A percentile compares a stretch with the other conserved stretches of the same genome.
phyloP scores from a whole-genome alignment of 768 basidiomycete species.

The Boletus sp. region DNA sequence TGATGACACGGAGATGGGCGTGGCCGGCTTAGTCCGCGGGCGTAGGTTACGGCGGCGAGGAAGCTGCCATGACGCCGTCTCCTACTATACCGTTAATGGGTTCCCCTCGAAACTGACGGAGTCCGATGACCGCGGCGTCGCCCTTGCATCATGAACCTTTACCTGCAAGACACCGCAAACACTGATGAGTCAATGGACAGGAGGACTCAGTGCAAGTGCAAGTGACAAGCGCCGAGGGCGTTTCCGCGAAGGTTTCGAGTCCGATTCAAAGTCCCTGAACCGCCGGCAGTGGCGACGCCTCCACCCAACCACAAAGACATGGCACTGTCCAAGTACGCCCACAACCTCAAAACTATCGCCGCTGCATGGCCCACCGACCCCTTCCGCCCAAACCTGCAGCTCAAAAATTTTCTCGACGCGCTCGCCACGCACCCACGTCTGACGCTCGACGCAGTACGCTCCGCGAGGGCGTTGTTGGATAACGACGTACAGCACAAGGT shows the following conservation, averaged over 20 bases:
- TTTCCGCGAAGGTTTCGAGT: constrained; percentile 26
- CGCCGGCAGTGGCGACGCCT: no score
- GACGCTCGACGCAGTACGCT: constrained; percentile 56
- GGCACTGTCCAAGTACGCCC: constrained; percentile 37
- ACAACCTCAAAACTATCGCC: constrained; percentile 55
- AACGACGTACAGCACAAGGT: constrained; percentile 63
- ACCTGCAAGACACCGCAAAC: no score
- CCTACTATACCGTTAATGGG: neutral
- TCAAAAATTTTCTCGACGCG: constrained; percentile 61
- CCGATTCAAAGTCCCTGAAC: constrained; percentile 15
- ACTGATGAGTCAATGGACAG: no score
- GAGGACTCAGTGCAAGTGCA: no score
- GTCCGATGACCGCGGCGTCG: neutral
- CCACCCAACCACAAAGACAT: neutral
- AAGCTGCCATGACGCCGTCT: neutral
- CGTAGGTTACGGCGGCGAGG: neutral
- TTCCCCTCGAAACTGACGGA: neutral
- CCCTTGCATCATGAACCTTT: neutral
- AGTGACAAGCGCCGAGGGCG: neutral
- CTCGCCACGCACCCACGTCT: constrained; percentile 69
- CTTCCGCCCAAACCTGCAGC: constrained; percentile 74
- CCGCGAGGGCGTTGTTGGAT: constrained; percentile 53
- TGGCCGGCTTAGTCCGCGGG: constrained; percentile 1
- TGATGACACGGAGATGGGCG: neutral
- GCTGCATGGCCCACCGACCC: constrained; percentile 68